These are phyloP conservation scores for Datura wrightii DNA, from an alignment of 257 asterid genomes.

Conservation along the genomic window DNA sequence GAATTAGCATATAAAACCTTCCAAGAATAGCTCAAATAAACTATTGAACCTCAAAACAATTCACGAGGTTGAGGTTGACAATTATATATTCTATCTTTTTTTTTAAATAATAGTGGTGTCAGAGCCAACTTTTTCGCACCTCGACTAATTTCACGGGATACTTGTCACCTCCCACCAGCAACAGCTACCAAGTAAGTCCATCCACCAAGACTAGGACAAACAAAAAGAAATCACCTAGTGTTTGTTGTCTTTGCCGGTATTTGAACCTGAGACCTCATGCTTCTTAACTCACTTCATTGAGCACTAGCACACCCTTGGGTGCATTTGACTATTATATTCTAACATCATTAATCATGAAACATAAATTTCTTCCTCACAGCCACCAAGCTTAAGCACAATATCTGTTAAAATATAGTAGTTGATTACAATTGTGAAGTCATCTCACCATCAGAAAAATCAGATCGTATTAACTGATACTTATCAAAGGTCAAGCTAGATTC, in stretches of 20 bases:
- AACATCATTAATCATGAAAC: conserved; percentile 3
- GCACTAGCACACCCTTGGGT: too few species aligned
- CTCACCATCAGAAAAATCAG: conserved; percentile 18
- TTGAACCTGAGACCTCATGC: too few species aligned
- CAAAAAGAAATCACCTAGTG: too few species aligned
- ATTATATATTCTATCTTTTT: not conserved
- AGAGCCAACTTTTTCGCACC: too few species aligned
- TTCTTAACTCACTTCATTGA: too few species aligned
- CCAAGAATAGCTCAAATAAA: not conserved
- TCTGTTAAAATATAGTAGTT: not conserved
- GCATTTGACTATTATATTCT: not conserved
- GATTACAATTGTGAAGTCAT: not conserved
- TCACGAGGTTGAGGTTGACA: conserved; percentile 5
- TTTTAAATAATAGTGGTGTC: too few species aligned
- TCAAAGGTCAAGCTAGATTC: conserved; percentile 12
- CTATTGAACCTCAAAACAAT: not conserved
- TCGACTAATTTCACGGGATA: too few species aligned
- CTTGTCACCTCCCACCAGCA: too few species aligned
- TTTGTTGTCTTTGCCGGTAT: too few species aligned
- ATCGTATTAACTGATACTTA: not conserved
- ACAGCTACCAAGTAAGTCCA: too few species aligned
- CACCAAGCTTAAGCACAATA: not conserved
- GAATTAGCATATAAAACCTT: conserved; percentile 22
- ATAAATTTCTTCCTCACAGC: conserved; percentile 19
- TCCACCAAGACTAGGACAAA: too few species aligned